Conservation (phyloP, 805 yeast genomes). For the Hagleromyces aurorensis region DNA sequence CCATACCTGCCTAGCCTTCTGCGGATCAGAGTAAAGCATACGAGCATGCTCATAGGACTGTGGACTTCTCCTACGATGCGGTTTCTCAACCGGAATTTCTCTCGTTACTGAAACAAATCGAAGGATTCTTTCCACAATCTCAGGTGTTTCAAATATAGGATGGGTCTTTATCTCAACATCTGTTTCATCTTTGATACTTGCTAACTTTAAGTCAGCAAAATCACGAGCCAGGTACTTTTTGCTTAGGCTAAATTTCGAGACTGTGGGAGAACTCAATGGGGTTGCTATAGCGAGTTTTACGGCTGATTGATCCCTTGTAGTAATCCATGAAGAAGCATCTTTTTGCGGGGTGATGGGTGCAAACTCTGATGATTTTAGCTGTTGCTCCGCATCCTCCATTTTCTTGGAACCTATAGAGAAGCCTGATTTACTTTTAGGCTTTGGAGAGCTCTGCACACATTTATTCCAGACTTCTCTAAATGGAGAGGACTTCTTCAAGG, state of each 20-base stretch:
- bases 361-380: not conserved
- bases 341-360: not conserved
- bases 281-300: slow-evolving; percentile 6
- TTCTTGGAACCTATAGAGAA: too few relatives aligned
- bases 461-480: slow-evolving; percentile 7
- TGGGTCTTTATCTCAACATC: slow-evolving; percentile 18
- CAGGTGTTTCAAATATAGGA: slow-evolving; percentile 65
- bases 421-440: not conserved
- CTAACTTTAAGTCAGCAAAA: slow-evolving; percentile 6
- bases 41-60: slow-evolving; percentile 61
- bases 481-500: slow-evolving; percentile 9
- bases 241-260: not conserved
- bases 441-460: not conserved
- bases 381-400: not conserved
- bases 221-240: slow-evolving; percentile 3
- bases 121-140: slow-evolving; percentile 56
- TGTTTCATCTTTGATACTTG: too few relatives aligned
- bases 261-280: slow-evolving; percentile 4
- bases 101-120: slow-evolving; percentile 50
- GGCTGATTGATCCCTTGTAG: slow-evolving; percentile 7
- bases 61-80: slow-evolving; percentile 61
- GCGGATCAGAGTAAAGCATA: slow-evolving; percentile 50
- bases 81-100: slow-evolving; percentile 50
- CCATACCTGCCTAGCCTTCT: slow-evolving; percentile 41
- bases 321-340: too few relatives aligned